Evolutionary conservation across 164 flowering plant species (phyloP).

Genomic region (Sextonia rubra): DNA sequence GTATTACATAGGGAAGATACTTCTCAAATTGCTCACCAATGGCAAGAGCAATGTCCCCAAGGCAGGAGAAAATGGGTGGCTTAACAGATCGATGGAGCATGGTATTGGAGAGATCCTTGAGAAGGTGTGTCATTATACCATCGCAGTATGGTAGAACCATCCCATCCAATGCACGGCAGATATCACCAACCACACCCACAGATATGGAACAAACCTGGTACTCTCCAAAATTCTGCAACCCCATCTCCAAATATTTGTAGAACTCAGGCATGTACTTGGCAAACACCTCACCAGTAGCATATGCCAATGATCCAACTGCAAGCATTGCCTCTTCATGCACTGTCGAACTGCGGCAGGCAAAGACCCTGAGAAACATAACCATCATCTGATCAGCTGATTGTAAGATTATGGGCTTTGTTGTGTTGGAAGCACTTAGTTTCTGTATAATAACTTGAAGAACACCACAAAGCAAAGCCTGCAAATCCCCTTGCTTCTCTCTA

Average conservation of each 20-base stretch:
- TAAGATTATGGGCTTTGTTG: conserved; percentile 46
- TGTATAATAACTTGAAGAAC: conserved; percentile 77
- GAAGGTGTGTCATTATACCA: conserved; percentile 71
- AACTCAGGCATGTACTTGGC: conserved; percentile 73
- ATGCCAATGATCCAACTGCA: conserved; percentile 82
- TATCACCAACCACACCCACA: conserved; percentile 83
- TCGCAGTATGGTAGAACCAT: conserved; percentile 72
- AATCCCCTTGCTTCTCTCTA: conserved; percentile 71
- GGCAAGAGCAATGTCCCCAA: conserved; percentile 89
- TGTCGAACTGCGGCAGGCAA: conserved; percentile 76
- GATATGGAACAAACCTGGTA: conserved; percentile 85
- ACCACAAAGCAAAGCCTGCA: conserved; percentile 80
- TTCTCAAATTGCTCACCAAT: conserved; percentile 75
- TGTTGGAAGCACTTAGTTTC: conserved; percentile 57
- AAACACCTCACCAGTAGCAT: conserved; percentile 70
- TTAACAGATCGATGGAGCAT: conserved; percentile 80
- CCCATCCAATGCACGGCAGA: conserved; percentile 78
- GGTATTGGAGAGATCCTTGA: conserved; percentile 57
- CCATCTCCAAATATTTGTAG: conserved; percentile 70
- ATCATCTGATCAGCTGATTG: conserved; percentile 72
- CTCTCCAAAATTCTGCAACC: conserved; percentile 79
- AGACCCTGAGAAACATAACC: conserved; percentile 62
- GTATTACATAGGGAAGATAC: conserved; percentile 54
- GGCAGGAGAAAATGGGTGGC: conserved; percentile 85
- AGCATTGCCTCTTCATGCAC: conserved; percentile 94